phyloP scores from a whole-genome alignment of 2,329 filamentous ascomycete genomes.

The Aspergillus puulaauensis region DNA sequence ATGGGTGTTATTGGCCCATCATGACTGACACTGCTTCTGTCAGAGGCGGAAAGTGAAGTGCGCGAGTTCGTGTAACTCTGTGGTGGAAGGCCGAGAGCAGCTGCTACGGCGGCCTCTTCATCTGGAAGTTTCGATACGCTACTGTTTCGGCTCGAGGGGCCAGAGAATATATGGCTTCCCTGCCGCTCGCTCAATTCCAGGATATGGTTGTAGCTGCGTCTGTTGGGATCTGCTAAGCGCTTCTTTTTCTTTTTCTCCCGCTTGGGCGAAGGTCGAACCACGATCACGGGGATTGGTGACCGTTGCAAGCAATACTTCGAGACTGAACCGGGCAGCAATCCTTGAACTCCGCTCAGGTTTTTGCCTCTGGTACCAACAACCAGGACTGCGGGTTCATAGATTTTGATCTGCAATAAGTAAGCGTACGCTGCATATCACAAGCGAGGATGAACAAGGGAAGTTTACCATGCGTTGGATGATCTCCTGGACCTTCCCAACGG shows the following conservation, averaged over 20 bases:
- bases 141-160: conserved; percentile 47
- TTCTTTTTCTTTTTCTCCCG: conserved; percentile 88
- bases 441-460: background rate
- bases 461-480: conserved; percentile 87
- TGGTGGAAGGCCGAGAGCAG: conserved; percentile 47
- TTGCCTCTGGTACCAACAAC: conserved; percentile 86
- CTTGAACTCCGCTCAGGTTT: conserved; percentile 81
- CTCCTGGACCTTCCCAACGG: conserved; percentile 83
- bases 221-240: conserved; percentile 71
- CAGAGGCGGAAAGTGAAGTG: conserved; percentile 36
- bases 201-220: conserved; percentile 76
- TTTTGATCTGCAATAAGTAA: conserved; percentile 65
- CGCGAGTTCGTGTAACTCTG: conserved; percentile 31
- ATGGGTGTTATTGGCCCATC: conserved; percentile 26
- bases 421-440: background rate
- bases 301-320: conserved; percentile 95
- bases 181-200: conserved; percentile 61
- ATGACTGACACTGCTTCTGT: conserved; percentile 33
- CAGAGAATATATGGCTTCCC: conserved; percentile 55
- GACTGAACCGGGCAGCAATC: conserved; percentile 81
- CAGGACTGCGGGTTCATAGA: conserved; percentile 88
- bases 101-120: conserved; percentile 52
- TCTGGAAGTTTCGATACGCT: conserved; percentile 45
- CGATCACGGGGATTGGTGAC: conserved; percentile 88
- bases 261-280: conserved; percentile 83